Conservation (phyloP, 2,329 filamentous ascomycete species). For the Microcyclosporella mali region DNA sequence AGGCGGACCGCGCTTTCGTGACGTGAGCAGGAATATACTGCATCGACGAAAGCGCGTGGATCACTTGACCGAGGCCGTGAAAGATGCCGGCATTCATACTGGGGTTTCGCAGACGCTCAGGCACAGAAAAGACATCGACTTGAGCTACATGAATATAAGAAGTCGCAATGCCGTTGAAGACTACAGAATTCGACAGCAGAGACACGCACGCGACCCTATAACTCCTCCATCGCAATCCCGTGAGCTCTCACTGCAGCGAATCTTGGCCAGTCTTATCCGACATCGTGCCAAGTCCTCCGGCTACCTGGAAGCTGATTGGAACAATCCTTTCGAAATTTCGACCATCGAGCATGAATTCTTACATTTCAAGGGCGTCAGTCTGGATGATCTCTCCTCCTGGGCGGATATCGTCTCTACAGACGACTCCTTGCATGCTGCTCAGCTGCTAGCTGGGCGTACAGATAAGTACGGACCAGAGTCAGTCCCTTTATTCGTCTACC, state of each 20-base stretch:
- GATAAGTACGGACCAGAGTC: conserved; percentile 16
- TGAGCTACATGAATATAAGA: conserved; percentile 1
- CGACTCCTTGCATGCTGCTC: conserved; percentile 20
- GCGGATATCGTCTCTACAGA: conserved; percentile 17
- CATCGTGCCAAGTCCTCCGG: conserved; percentile 2
- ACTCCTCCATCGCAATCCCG: neutral
- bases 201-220: neutral
- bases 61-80: conserved; percentile 6
- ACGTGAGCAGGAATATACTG: neutral
- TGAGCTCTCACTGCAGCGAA: conserved; percentile 10
- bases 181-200: neutral
- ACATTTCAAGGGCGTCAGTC: conserved; percentile 9
- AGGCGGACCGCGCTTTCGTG: neutral
- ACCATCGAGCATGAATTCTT: conserved; percentile 12
- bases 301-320: conserved; percentile 13
- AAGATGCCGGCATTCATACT: neutral
- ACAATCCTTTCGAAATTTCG: conserved; percentile 7
- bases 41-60: conserved; percentile 6
- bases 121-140: neutral
- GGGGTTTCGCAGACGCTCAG: neutral
- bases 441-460: conserved; percentile 9
- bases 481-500: conserved; percentile 42
- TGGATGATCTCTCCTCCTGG: conserved; percentile 23
- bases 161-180: neutral
- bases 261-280: conserved; percentile 17